Percentiles rank a stretch among this genome's conserved stretches.
phyloP scores from a whole-genome alignment of 768 basidiomycete species.

The Cystoderma amianthinum region DNA sequence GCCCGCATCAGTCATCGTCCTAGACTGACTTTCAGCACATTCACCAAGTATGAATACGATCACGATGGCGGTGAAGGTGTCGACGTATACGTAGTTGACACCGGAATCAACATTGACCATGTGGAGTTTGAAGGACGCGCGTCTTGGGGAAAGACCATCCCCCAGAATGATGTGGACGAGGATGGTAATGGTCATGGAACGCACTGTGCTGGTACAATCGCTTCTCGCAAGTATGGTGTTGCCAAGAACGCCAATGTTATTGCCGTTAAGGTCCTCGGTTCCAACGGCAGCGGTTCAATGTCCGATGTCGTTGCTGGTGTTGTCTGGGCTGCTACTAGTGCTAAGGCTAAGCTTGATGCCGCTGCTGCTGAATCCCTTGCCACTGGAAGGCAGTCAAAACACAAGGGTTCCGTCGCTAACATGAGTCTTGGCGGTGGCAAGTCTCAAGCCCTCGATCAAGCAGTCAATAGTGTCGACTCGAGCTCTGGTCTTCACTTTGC shows the following conservation, averaged over 20 bases:
- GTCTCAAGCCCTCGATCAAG: constrained; percentile 73
- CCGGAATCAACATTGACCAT: constrained; percentile 85
- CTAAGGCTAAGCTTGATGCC: constrained; percentile 46
- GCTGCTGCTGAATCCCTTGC: constrained; percentile 60
- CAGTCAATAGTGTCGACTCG: constrained; percentile 79
- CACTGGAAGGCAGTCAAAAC: constrained; percentile 73
- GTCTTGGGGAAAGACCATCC: constrained; percentile 90
- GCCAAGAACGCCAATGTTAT: constrained; percentile 88
- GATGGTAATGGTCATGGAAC: constrained; percentile 96
- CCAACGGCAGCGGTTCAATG: constrained; percentile 92
- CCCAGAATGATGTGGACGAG: constrained; percentile 72
- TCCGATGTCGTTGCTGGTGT: constrained; percentile 90
- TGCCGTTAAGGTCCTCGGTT: constrained; percentile 92
- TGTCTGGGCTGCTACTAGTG: constrained; percentile 58
- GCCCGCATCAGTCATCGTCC: constrained; percentile 89
- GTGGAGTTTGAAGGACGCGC: constrained; percentile 87
- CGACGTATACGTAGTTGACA: constrained; percentile 85
- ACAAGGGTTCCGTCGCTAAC: constrained; percentile 95
- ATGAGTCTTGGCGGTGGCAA: constrained; percentile 98
- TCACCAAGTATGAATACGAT: constrained; percentile 76
- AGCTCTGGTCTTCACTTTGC: constrained; percentile 85
- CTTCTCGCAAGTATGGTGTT: constrained; percentile 89
- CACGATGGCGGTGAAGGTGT: constrained; percentile 81
- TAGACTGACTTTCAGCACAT: constrained; percentile 72
- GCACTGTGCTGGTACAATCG: constrained; percentile 95